Percentiles rank a stretch among this genome's conserved stretches.
phyloP scores from a whole-genome alignment of 306 rosid species.

The Arachis stenosperma region DNA sequence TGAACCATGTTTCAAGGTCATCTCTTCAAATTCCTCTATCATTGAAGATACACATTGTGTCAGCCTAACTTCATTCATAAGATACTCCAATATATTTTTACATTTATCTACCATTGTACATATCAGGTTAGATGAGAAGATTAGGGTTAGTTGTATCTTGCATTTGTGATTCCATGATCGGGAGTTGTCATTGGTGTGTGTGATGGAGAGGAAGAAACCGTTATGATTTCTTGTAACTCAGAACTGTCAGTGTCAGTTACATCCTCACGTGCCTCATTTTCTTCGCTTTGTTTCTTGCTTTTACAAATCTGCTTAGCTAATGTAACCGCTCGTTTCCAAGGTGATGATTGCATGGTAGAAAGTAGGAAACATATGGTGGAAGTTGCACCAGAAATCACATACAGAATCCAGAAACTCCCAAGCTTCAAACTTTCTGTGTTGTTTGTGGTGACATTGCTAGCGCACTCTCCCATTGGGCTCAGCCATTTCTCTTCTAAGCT shows the following conservation, averaged over 20 bases:
- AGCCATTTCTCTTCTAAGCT: slow-evolving; percentile 51
- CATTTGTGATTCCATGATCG: slow-evolving; percentile 24
- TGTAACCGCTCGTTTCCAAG: slow-evolving; percentile 27
- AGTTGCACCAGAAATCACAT: slow-evolving; percentile 53
- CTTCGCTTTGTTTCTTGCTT: slow-evolving; percentile 17
- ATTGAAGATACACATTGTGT: no score
- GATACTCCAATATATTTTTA: background rate
- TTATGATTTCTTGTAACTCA: slow-evolving; percentile 33
- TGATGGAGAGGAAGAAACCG: slow-evolving; percentile 35
- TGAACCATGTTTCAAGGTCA: no score
- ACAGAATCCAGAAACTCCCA: slow-evolving; percentile 61
- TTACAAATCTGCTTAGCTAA: slow-evolving; percentile 29
- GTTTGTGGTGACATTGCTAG: slow-evolving; percentile 19
- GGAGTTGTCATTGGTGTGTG: background rate
- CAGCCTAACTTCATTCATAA: no score
- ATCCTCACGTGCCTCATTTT: background rate
- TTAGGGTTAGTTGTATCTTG: background rate
- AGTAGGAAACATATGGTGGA: slow-evolving; percentile 57
- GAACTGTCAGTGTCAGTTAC: slow-evolving; percentile 26
- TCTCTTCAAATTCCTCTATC: no score
- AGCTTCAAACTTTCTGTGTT: slow-evolving; percentile 45
- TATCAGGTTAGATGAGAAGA: slow-evolving; percentile 2
- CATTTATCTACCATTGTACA: background rate
- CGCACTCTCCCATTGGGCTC: slow-evolving; percentile 33
- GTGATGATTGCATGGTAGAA: slow-evolving; percentile 29